phyloP scores from a whole-genome alignment of 2,329 filamentous ascomycete genomes.

The Clonostachys rosea region DNA sequence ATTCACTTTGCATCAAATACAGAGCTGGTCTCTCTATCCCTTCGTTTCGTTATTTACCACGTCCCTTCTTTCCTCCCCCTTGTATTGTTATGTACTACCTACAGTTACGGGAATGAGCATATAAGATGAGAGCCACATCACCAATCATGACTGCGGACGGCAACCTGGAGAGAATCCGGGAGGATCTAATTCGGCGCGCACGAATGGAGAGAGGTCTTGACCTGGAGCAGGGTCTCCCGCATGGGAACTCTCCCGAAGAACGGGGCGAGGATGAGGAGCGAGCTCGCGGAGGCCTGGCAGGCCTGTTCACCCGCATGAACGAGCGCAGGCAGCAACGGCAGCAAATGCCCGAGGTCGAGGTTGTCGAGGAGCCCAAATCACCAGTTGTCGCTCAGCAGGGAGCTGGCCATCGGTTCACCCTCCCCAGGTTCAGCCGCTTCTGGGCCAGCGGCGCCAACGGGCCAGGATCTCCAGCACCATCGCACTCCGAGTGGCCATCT shows the following conservation, averaged over 20 bases:
- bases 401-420: neutral
- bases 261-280: neutral
- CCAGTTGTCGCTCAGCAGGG: neutral
- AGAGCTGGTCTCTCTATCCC: too few species aligned
- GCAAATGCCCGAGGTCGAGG: neutral
- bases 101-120: too few species aligned
- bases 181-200: constrained; percentile 22
- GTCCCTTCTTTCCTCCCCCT: too few species aligned
- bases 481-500: neutral
- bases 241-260: neutral
- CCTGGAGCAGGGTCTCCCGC: constrained; percentile 2
- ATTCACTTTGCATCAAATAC: too few species aligned
- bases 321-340: neutral
- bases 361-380: neutral
- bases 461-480: neutral
- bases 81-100: too few species aligned
- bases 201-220: constrained; percentile 15
- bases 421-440: neutral
- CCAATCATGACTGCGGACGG: constrained; percentile 10
- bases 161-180: constrained; percentile 22
- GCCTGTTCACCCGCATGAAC: neutral
- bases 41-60: too few species aligned
- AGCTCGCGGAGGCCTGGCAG: neutral
- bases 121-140: too few species aligned
- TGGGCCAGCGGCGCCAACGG: neutral